Conservation (phyloP, 768 basidiomycete genomes). For the Boletellus emodensis region DNA sequence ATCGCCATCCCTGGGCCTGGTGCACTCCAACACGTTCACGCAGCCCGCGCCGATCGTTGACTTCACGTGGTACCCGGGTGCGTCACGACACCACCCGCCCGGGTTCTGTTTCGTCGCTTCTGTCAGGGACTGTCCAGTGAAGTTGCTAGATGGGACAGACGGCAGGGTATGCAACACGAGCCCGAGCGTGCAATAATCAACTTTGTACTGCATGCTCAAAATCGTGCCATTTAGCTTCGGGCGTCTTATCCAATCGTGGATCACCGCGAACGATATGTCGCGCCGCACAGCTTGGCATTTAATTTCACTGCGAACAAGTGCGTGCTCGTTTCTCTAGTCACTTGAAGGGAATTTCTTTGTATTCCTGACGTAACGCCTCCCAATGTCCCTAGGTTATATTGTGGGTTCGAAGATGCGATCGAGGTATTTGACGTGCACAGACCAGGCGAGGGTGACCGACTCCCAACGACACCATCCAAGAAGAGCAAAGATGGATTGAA, state of each 20-base stretch:
- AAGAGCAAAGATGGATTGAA: conserved; percentile 85
- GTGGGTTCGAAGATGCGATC: conserved; percentile 82
- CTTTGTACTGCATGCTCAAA: too few species aligned
- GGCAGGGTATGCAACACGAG: conserved; percentile 55
- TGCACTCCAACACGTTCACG: conserved; percentile 28
- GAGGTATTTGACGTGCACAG: conserved; percentile 75
- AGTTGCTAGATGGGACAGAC: background rate
- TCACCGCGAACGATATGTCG: too few species aligned
- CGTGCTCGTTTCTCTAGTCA: too few species aligned
- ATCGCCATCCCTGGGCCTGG: background rate
- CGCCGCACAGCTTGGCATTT: too few species aligned
- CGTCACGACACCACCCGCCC: conserved; percentile 34
- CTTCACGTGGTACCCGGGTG: too few species aligned
- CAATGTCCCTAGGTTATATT: conserved; percentile 54
- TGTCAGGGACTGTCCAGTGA: too few species aligned
- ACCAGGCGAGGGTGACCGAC: conserved; percentile 71
- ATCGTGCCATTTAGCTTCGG: too few species aligned
- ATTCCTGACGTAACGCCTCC: too few species aligned
- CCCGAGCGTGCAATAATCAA: too few species aligned
- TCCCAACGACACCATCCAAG: conserved; percentile 67
- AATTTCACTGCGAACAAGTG: too few species aligned
- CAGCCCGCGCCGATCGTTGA: conserved; percentile 34
- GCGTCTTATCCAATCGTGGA: too few species aligned
- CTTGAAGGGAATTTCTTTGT: conserved; percentile 18
- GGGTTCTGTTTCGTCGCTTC: too few species aligned